Evolutionary conservation across 2,329 filamentous ascomycete genomes (phyloP), one percentile per base, ranked within the genome.

Genomic region (Sordariomycetes sp.): DNA sequence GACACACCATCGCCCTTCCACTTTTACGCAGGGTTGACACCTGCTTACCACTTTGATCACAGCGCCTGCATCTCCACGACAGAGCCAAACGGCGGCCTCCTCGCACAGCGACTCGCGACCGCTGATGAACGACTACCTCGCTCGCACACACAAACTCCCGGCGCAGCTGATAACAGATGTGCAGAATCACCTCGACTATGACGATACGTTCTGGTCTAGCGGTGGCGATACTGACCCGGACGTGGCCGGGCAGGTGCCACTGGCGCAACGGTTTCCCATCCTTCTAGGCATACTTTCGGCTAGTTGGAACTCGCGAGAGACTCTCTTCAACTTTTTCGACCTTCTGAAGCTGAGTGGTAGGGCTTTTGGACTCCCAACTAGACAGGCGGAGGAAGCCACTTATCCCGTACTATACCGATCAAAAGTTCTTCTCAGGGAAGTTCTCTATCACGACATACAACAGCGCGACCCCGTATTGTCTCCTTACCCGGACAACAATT

Each of bases 131-230:
- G 75, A 80, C 24, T 75, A 74, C 58, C 67, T 82, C 10, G 72
- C 79, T 53, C 69, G 71, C 15, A 68, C 69, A 1, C 80, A 77
- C 57, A 67, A 70, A 15, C 66, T 75, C 22, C 65, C 69, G n/a
- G 64, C 68, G n/a, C 67, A 70, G 13, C 67, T 71, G 28, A 63
- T 69, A 1, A 68, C 71, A n/a, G 65, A 73, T 59, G 74, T 77
- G 17, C 72, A 72, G 57, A 63, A 66, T 3, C 71, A 74, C 56
- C 64, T 79, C 2, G 79, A 82, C 62, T 81, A 78, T 57, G 70
- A 76, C 35, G 79, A 82, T 61, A 72, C 72, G 1, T 82, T 82
- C 62, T 82, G 79, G 79, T 79, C 77, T 76, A 77, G 74, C 17
- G 77, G 79, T 53, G 74, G 79, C 60, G 65, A 52, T 24, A 12